Conservation (phyloP, 2,329 filamentous ascomycete genomes). For the Ophiostoma ulmi region DNA sequence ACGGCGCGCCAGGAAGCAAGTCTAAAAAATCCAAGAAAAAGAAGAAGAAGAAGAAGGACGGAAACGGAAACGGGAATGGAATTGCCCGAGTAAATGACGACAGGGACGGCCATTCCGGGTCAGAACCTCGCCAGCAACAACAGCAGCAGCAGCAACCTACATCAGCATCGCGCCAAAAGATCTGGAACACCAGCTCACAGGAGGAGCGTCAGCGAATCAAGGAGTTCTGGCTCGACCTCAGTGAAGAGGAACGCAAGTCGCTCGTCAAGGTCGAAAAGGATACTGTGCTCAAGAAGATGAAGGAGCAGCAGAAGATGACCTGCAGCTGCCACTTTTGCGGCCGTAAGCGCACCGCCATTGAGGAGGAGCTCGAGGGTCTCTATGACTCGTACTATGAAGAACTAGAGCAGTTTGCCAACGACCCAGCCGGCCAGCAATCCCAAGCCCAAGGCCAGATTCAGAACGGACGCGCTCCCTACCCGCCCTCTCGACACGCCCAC, state of each 20-base stretch:
- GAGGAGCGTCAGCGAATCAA: conserved; percentile 97
- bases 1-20: conserved; percentile 35
- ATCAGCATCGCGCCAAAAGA: conserved; percentile 52
- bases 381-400: conserved; percentile 99
- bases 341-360: conserved; percentile 90
- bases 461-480: conserved; percentile 52
- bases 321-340: conserved; percentile 98
- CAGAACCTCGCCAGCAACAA: conserved; percentile 31
- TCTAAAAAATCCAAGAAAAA: conserved; percentile 63
- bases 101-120: conserved; percentile 23
- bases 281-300: conserved; percentile 97
- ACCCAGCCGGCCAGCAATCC: conserved; percentile 51
- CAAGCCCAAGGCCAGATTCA: neutral
- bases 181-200: conserved; percentile 93
- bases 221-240: conserved; percentile 92
- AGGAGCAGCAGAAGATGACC: conserved; percentile 98
- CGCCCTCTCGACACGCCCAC: conserved; percentile 14
- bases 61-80: neutral
- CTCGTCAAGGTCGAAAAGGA: conserved; percentile 98
- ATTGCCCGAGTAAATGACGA: neutral
- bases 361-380: conserved; percentile 93
- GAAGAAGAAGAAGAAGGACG: conserved; percentile 50
- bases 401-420: conserved; percentile 92
- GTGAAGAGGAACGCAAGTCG: conserved; percentile 89
- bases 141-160: conserved; percentile 34